These are phyloP conservation scores for Mycena galericulata DNA, from an alignment of 768 basidiomycete species.

Conservation along the genomic window DNA sequence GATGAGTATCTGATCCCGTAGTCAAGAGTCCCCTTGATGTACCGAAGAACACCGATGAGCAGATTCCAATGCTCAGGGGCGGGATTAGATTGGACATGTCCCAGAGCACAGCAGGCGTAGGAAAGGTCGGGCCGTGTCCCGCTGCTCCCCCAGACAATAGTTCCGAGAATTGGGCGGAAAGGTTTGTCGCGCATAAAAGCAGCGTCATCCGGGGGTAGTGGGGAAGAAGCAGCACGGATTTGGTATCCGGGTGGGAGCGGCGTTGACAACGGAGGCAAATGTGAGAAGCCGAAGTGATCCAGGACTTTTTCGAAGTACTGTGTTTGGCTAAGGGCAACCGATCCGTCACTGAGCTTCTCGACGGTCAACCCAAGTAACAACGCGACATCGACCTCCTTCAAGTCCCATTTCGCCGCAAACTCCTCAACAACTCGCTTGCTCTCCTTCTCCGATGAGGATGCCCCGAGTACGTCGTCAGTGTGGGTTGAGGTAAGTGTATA, in stretches of 20 bases:
- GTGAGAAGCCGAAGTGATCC: slow-evolving; percentile 2
- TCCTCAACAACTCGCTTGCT: slow-evolving; percentile 13
- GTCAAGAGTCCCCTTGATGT: slow-evolving; percentile 45
- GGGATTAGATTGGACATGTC: slow-evolving; percentile 35
- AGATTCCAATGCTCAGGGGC: slow-evolving; percentile 42
- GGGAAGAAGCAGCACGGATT: background rate
- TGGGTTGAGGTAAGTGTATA: slow-evolving; percentile 26
- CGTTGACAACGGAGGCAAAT: slow-evolving; percentile 19
- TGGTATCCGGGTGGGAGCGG: slow-evolving; percentile 6
- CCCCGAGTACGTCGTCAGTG: slow-evolving; percentile 18
- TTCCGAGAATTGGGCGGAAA: slow-evolving; percentile 31
- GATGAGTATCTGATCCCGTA: slow-evolving; percentile 35
- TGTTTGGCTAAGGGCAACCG: background rate
- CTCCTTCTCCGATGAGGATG: slow-evolving; percentile 14
- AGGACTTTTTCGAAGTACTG: slow-evolving; percentile 16
- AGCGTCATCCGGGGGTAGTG: background rate
- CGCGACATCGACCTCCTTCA: slow-evolving; percentile 16
- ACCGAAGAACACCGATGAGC: slow-evolving; percentile 42
- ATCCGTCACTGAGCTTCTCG: slow-evolving; percentile 9
- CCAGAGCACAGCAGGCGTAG: slow-evolving; percentile 14
- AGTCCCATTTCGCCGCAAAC: slow-evolving; percentile 19
- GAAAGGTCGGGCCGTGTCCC: slow-evolving; percentile 33
- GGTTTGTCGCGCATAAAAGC: slow-evolving; percentile 34
- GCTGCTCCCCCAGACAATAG: slow-evolving; percentile 29
- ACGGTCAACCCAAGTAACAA: slow-evolving; percentile 17